Evolutionary conservation across 169 alveolate genomes (phyloP), one percentile per base, ranked within the genome.

Genomic region (Amoebophrya sp.): DNA sequence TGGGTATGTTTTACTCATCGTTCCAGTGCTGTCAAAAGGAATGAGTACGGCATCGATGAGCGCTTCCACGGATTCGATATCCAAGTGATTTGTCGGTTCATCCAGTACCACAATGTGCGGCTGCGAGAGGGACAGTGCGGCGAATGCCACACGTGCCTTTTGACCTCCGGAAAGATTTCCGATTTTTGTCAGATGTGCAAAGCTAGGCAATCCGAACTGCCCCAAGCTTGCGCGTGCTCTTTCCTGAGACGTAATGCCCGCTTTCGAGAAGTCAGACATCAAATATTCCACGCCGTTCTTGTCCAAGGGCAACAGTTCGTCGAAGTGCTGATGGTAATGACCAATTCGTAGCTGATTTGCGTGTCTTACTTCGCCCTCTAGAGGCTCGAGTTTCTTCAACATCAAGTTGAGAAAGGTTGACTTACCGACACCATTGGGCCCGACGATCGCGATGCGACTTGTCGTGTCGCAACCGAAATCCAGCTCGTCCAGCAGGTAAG

Each of bases 351-450:
- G 94, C 93, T 98, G 96, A 89, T 97, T 96, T 93, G 97, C 98
- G 92, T 97, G 97, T 93, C 96, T 96, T 76, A 97, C 95, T 92
- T 96, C 96, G 38, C 99, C 99, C 91, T 95, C 96, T 90, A 96
- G 95, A 34, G 98, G 97, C 89, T 93, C 94, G 53, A 97, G 94
- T 93, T 96, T 96, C 89, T 98, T 98, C 92, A 95, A 94, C 93
- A 98, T 96, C 39, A 98, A 95, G 94, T 97, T 97, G 54, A 98
- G 95, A 90, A 98, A 96, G 24, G 99, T 98, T 89, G 99, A 97
- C 96, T 98, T 98, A 54, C 99, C 99, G 93, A 98, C 98, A 41
- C 99, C 99, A 92, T 98, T 98, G 23, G 99, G 98, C 40, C 99
- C 99, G 54, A 98, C 98, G 89, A 98, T 96, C 47, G 99, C 99